Evolutionary conservation across 352 stramenopile genomes (phyloP).

Genomic region (Thraustochytrium sp.): DNA sequence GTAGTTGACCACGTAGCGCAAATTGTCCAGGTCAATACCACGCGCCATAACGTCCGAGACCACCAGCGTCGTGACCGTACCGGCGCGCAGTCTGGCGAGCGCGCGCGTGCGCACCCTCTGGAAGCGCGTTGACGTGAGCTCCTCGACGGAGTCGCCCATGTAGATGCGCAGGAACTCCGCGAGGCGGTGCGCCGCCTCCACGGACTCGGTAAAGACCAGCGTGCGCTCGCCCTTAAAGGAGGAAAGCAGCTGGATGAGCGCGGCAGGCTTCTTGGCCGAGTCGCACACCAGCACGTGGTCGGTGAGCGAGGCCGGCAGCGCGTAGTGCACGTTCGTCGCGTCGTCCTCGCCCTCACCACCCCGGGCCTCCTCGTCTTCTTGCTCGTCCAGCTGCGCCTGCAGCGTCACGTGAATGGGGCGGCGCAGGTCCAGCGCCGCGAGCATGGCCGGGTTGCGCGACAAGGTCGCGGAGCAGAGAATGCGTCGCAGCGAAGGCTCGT

Average conservation of each 20-base stretch:
- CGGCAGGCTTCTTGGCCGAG: conserved; percentile 76
- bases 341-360: conserved; percentile 48
- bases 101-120: conserved; percentile 83
- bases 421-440: conserved; percentile 84
- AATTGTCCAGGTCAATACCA: conserved; percentile 94
- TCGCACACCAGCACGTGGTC: conserved; percentile 87
- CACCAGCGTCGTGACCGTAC: conserved; percentile 78
- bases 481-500: conserved; percentile 68
- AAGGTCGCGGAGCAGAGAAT: conserved; percentile 95
- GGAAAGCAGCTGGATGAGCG: conserved; percentile 67
- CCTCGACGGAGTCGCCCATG: background rate
- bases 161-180: background rate
- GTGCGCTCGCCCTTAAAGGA: conserved; percentile 55
- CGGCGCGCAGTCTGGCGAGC: conserved; percentile 71
- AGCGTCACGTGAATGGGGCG: conserved; percentile 87
- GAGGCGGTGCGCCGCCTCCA: conserved; percentile 14
- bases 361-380: background rate
- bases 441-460: conserved; percentile 90
- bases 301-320: conserved; percentile 58
- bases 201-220: conserved; percentile 6
- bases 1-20: conserved; percentile 93
- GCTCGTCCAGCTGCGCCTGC: conserved; percentile 1
- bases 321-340: conserved; percentile 54
- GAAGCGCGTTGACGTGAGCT: background rate
- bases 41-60: conserved; percentile 95